phyloP scores from a whole-genome alignment of 192 early-diverging fungal genomes.

The Borealophlyctis nickersoniae region DNA sequence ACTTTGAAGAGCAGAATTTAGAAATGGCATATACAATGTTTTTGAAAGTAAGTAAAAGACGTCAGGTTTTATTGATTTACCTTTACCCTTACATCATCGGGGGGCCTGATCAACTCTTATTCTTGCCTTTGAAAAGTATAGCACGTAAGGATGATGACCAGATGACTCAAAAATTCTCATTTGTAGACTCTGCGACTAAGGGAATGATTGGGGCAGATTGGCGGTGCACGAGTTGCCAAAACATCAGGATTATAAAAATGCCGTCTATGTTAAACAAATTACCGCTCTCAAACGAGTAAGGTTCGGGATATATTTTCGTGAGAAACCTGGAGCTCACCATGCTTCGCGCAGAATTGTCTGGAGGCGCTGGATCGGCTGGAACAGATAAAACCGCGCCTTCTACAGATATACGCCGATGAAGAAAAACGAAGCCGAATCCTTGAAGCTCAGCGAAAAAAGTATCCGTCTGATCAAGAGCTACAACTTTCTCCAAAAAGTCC shows the following conservation, averaged over 20 bases:
- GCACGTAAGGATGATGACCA: constrained; percentile 58
- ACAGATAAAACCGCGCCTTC: background rate
- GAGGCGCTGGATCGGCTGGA: background rate
- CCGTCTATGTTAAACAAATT: background rate
- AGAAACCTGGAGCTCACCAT: background rate
- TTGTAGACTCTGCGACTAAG: constrained; percentile 44
- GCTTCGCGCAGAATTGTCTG: background rate
- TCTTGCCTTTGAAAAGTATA: background rate
- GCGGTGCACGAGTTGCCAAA: background rate
- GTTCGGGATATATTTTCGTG: background rate
- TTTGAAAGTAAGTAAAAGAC: constrained; percentile 57
- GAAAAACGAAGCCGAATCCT: background rate
- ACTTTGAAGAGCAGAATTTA: constrained; percentile 63
- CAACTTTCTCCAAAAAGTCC: no score
- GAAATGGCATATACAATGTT: constrained; percentile 69
- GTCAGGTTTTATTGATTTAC: constrained; percentile 23
- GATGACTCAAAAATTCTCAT: constrained; percentile 55
- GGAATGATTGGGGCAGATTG: constrained; percentile 30
- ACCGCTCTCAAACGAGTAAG: background rate
- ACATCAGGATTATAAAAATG: background rate
- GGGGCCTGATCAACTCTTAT: background rate
- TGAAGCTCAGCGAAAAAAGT: background rate
- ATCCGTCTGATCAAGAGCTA: no score
- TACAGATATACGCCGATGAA: background rate
- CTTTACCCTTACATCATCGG: background rate